Evolutionary conservation across 768 basidiomycete species (phyloP).

Genomic region (Plicaturopsis crispa): DNA sequence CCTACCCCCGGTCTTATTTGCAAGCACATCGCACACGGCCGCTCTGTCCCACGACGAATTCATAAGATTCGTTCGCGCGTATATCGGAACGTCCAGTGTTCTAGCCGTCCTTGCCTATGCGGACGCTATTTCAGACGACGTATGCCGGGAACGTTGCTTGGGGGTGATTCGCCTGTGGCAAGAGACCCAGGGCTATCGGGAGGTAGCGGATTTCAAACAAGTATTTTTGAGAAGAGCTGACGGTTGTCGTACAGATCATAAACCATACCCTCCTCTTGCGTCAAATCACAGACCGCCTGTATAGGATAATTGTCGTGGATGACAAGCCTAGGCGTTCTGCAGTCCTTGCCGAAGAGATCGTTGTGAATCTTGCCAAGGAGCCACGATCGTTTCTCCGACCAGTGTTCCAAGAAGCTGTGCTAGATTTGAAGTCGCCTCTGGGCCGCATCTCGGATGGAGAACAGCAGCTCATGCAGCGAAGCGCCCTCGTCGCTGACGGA

Average conservation of each 20-base stretch:
- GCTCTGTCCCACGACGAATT: conserved; percentile 47
- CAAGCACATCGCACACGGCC: conserved; percentile 13
- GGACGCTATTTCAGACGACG: conserved; percentile 62
- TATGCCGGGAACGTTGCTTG: conserved; percentile 56
- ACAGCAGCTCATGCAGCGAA: conserved; percentile 46
- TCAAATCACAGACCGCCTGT: conserved; percentile 65
- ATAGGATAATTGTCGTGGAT: conserved; percentile 63
- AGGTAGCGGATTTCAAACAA: too few species aligned
- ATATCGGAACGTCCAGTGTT: conserved; percentile 59
- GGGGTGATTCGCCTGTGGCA: conserved; percentile 63
- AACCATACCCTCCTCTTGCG: conserved; percentile 66
- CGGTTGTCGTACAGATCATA: conserved; percentile 44
- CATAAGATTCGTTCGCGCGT: conserved; percentile 55
- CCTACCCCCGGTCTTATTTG: conserved; percentile 33
- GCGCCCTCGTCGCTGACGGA: conserved; percentile 62
- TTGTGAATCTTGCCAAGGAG: conserved; percentile 51
- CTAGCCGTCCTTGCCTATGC: conserved; percentile 75
- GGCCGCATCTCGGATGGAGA: conserved; percentile 58
- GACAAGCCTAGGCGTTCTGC: conserved; percentile 55
- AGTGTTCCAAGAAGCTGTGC: conserved; percentile 51
- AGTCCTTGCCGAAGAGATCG: conserved; percentile 61
- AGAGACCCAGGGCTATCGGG: conserved; percentile 59
- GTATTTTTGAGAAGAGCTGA: too few species aligned
- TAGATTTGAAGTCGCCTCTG: conserved; percentile 51
- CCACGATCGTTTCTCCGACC: conserved; percentile 52